Percentiles rank a stretch among this genome's conserved stretches.
phyloP scores from a whole-genome alignment of 257 asterid genomes.

The Paraleonurus japonicus region DNA sequence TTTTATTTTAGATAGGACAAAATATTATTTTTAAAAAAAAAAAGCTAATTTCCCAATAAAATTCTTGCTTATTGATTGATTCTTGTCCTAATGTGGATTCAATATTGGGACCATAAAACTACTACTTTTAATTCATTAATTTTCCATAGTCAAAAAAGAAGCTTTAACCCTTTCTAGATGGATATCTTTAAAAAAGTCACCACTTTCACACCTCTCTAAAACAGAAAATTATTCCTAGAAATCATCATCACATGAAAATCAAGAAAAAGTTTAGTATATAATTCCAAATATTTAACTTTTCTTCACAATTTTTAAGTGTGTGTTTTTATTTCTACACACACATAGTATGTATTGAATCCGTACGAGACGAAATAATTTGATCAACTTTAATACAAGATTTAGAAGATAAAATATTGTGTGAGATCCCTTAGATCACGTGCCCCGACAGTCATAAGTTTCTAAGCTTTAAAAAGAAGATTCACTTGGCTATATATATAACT shows the following conservation, averaged over 20 bases:
- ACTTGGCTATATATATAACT: slow-evolving; percentile 26
- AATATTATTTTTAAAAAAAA: slow-evolving; percentile 14
- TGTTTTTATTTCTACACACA: neutral
- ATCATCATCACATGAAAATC: slow-evolving; percentile 31
- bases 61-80: neutral
- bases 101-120: slow-evolving; percentile 27
- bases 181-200: slow-evolving; percentile 29
- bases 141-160: slow-evolving; percentile 47
- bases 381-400: neutral
- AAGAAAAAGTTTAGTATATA: slow-evolving; percentile 17
- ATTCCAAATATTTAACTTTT: slow-evolving; percentile 24
- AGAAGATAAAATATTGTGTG: neutral
- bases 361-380: neutral
- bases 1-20: neutral
- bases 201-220: slow-evolving; percentile 41
- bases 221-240: slow-evolving; percentile 25
- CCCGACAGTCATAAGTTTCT: slow-evolving; percentile 32
- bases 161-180: slow-evolving; percentile 24
- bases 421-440: slow-evolving; percentile 35
- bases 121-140: slow-evolving; percentile 6
- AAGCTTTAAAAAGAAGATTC: slow-evolving; percentile 28
- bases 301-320: neutral
- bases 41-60: slow-evolving; percentile 9
- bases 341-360: neutral
- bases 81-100: slow-evolving; percentile 9